A percentile compares a stretch with the other conserved stretches of the same genome.
These are phyloP conservation scores for Stachybotrys chartarum DNA, from an alignment of 2,329 filamentous ascomycete species.

Conservation along the genomic window DNA sequence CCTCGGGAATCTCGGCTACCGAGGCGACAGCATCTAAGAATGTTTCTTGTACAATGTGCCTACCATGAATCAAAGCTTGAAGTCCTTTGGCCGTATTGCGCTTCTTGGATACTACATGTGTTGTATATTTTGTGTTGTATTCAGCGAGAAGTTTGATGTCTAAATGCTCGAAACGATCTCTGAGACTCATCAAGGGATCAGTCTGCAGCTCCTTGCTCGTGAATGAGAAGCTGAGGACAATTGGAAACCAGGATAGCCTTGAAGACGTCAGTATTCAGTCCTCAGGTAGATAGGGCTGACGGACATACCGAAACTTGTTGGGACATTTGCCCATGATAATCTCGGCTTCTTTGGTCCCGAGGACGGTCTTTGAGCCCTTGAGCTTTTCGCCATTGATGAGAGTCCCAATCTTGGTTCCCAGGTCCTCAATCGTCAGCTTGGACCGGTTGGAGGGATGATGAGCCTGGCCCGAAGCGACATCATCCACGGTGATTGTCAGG, in stretches of 20 bases:
- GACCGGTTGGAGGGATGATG: slow-evolving; percentile 59
- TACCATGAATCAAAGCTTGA: slow-evolving; percentile 77
- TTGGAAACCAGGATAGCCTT: slow-evolving; percentile 71
- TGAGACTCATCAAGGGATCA: slow-evolving; percentile 56
- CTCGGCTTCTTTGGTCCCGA: slow-evolving; percentile 46
- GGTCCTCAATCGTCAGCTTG: slow-evolving; percentile 66
- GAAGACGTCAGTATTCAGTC: slow-evolving; percentile 6
- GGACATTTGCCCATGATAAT: slow-evolving; percentile 68
- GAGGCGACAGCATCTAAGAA: slow-evolving; percentile 68
- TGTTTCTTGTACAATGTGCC: slow-evolving; percentile 64
- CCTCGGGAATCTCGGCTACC: slow-evolving; percentile 43
- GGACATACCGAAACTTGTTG: slow-evolving; percentile 48
- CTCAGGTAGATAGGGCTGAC: background rate
- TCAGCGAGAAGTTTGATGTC: slow-evolving; percentile 80
- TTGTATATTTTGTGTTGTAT: slow-evolving; percentile 65
- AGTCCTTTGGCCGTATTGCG: slow-evolving; percentile 83
- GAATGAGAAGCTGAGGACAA: slow-evolving; percentile 76
- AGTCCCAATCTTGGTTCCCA: slow-evolving; percentile 80
- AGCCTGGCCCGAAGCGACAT: slow-evolving; percentile 59
- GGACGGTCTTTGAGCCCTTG: slow-evolving; percentile 49
- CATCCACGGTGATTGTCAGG: slow-evolving; percentile 65
- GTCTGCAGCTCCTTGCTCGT: slow-evolving; percentile 62
- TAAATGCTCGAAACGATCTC: slow-evolving; percentile 66
- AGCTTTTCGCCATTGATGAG: slow-evolving; percentile 66
- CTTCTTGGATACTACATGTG: slow-evolving; percentile 83